Percentiles rank a stretch among this genome's conserved stretches.
Conservation (phyloP, 495 filamentous ascomycete genomes). For the Neurospora sp. region DNA sequence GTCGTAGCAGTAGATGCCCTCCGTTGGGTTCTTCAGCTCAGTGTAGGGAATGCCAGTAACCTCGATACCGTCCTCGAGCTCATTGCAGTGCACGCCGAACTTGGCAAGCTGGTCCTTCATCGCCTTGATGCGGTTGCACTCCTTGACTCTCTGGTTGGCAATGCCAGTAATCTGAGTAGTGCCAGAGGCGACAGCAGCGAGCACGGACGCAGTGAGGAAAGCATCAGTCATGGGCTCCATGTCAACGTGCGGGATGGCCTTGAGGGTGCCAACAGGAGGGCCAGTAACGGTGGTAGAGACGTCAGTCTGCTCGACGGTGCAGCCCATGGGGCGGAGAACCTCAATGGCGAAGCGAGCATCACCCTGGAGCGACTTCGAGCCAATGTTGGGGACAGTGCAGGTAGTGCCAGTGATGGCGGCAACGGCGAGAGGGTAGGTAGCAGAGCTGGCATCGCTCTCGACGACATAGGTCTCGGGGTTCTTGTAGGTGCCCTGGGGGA, state of each 20-base stretch:
- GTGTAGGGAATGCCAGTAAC: conserved; percentile 58
- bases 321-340: conserved; percentile 88
- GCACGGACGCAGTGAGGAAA: conserved; percentile 87
- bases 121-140: conserved; percentile 92
- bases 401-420: conserved; percentile 91
- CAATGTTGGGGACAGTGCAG: conserved; percentile 94
- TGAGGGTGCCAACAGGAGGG: conserved; percentile 61
- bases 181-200: conserved; percentile 81
- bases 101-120: conserved; percentile 97
- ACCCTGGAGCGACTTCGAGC: conserved; percentile 81
- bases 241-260: conserved; percentile 61
- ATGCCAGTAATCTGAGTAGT: conserved; percentile 87
- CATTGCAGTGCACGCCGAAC: conserved; percentile 79
- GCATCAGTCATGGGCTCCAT: conserved; percentile 99
- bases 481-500: conserved; percentile 73
- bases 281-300: conserved; percentile 88
- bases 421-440: conserved; percentile 91
- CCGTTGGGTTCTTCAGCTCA: conserved; percentile 49
- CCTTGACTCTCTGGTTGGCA: conserved; percentile 97
- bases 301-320: conserved; percentile 73
- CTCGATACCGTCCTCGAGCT: conserved; percentile 87
- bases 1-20: conserved; percentile 86
- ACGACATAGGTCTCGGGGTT: conserved; percentile 84
- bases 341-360: conserved; percentile 93
- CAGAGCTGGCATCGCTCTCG: conserved; percentile 95